Evolutionary conservation across 345 rosid genomes (phyloP), one percentile per base, ranked within the genome.

Genomic region (Litchi chinensis): DNA sequence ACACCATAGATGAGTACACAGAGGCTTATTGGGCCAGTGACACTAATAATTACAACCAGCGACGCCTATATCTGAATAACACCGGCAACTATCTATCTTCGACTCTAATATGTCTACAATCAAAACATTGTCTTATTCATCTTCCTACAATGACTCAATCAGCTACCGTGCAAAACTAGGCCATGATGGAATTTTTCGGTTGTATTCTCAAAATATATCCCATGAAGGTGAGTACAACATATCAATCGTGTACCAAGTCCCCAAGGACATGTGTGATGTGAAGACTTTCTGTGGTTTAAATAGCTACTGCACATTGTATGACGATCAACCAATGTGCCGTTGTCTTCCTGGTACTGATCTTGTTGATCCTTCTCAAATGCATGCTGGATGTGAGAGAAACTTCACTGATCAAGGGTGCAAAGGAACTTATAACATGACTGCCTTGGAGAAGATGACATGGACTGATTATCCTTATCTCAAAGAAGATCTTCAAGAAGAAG

Each of bases 1-100:
- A 46, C 37, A 41, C 75, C 13, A 3, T 41, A 39, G 68, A 79
- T 12, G 4, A 44, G 26, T 13, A 0, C n/a, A 0, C 21, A 8
- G 15, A 77, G 19, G 5, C 84, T 43, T 81, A 78, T 10, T 84
- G 78, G 82, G 0, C 64, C 10, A 10, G 19, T 65, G 8, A 1
- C 6, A 28, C 43, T 65, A 10, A 2, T 5, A 2, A 0, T 8
- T 1, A 0, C 4, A 8, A 8, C 6, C 12, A 28, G 8, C 2
- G 1, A 13, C 48, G 10, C 24, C 5, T 67, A 8, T 67, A 67
- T 40, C 70, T 67, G 10, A 40, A 67, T 67, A 32, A 67, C 16
- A 67, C 70, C 0, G 70, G 70, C 10, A 37, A 8, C 24, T 68
- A 2, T 10, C 19, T 37, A 2, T 37, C 8, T 6, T 67, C 24